A percentile compares a stretch with the other conserved stretches of the same genome.
Evolutionary conservation across 2,329 filamentous ascomycete species (phyloP).

Genomic region (Amesomyces nigricolor): DNA sequence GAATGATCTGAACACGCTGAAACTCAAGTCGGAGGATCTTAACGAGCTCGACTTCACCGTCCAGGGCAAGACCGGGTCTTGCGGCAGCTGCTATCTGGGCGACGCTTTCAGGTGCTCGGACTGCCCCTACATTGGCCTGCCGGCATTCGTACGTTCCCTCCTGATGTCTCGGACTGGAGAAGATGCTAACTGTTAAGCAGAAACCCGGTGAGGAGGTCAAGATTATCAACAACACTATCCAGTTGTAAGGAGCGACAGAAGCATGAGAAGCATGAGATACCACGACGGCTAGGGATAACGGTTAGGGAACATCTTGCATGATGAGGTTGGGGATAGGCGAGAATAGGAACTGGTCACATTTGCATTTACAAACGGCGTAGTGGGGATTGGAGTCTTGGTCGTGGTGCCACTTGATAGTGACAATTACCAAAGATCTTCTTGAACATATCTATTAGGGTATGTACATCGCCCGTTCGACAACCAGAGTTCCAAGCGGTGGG

Average conservation of each 20-base stretch:
- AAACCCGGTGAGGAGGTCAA: constrained; percentile 94
- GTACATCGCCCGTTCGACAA: too few relatives aligned
- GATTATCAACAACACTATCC: constrained; percentile 68
- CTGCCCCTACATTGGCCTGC: constrained; percentile 77
- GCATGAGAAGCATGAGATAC: too few relatives aligned
- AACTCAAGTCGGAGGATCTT: constrained; percentile 71
- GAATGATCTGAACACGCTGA: constrained; percentile 45
- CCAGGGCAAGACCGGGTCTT: constrained; percentile 92
- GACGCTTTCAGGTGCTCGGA: constrained; percentile 77
- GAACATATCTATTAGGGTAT: too few relatives aligned
- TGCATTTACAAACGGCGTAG: too few relatives aligned
- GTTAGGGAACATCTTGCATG: too few relatives aligned
- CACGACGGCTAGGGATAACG: too few relatives aligned
- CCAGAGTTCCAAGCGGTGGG: too few relatives aligned
- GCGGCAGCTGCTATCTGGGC: constrained; percentile 87
- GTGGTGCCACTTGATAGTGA: too few relatives aligned
- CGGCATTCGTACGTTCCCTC: constrained; percentile 57
- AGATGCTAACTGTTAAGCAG: constrained; percentile 6
- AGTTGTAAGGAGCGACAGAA: constrained; percentile 16
- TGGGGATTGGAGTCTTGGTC: too few relatives aligned
- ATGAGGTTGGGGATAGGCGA: too few relatives aligned
- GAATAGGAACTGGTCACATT: too few relatives aligned
- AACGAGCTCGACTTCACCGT: constrained; percentile 94
- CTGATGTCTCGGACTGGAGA: neutral
- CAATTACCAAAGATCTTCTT: too few relatives aligned